Conservation (phyloP, 345 rosid species). For the Cardamine resedifolia region DNA sequence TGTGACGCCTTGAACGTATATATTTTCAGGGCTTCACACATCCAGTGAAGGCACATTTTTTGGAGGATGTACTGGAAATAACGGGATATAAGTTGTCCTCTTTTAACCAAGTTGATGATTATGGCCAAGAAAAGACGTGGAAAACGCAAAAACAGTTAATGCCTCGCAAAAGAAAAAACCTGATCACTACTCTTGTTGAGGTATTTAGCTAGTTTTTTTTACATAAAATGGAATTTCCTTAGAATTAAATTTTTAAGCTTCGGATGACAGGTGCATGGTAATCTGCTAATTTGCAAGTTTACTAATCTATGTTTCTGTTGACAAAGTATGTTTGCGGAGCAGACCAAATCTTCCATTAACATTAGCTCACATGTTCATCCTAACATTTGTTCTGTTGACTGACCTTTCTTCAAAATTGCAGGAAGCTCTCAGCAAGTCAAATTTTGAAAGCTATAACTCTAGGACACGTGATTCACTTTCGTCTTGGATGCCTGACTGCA, state of each 20-base stretch:
- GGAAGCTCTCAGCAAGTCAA: constrained; percentile 94
- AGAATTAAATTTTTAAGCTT: constrained; percentile 15
- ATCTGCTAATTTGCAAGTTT: background rate
- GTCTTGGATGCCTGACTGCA: constrained; percentile 88
- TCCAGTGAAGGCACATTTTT: constrained; percentile 79
- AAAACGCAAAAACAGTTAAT: constrained; percentile 87
- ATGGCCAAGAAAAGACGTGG: constrained; percentile 98
- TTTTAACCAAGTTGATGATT: constrained; percentile 95
- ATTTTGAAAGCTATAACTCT: constrained; percentile 77
- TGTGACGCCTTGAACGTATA: background rate
- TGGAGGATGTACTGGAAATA: constrained; percentile 86
- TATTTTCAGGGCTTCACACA: constrained; percentile 78
- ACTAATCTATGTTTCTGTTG: constrained; percentile 9
- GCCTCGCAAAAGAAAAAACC: constrained; percentile 90
- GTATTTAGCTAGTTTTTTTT: constrained; percentile 42
- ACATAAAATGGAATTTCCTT: constrained; percentile 10
- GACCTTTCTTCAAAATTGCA: constrained; percentile 34
- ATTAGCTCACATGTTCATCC: background rate
- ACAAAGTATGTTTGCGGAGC: background rate
- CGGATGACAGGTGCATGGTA: background rate
- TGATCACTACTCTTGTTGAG: constrained; percentile 93
- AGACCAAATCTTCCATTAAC: constrained; percentile 1
- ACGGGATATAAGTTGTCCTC: constrained; percentile 89
- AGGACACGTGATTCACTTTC: constrained; percentile 87
- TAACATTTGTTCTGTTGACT: background rate